Conservation (phyloP, 2,329 filamentous ascomycete genomes). For the Beauveria medogensis region DNA sequence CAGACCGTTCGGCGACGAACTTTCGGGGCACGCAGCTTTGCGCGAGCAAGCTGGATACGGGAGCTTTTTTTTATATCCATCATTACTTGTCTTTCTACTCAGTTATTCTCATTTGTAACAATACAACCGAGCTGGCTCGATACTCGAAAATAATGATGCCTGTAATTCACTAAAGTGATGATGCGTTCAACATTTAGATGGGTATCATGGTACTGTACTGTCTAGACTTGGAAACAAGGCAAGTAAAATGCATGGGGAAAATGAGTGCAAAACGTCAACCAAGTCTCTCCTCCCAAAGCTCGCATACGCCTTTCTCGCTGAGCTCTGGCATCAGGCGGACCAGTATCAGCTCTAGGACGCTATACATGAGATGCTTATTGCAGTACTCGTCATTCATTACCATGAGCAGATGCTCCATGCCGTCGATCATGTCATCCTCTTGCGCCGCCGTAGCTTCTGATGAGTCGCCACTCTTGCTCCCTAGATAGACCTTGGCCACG, state of each 20-base stretch:
- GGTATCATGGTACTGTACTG: neutral
- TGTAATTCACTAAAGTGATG: neutral
- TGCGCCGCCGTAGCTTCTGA: conserved; percentile 24
- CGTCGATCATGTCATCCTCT: conserved; percentile 40
- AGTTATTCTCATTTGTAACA: conserved; percentile 4
- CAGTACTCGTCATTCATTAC: conserved; percentile 76
- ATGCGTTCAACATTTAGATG: neutral
- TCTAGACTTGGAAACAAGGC: neutral
- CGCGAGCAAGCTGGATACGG: neutral
- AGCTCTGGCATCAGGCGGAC: conserved; percentile 79
- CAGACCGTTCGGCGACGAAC: conserved; percentile 23
- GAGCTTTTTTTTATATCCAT: conserved; percentile 12
- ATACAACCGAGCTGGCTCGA: conserved; percentile 8
- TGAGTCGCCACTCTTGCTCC: conserved; percentile 22
- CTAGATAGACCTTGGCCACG: conserved; percentile 44
- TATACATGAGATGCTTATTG: conserved; percentile 87
- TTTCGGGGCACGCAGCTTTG: neutral
- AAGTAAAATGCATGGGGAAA: neutral
- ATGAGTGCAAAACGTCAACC: conserved; percentile 16
- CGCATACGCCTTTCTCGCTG: conserved; percentile 59
- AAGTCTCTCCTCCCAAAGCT: conserved; percentile 67
- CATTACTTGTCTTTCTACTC: neutral
- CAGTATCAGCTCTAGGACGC: conserved; percentile 73
- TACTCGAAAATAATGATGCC: neutral
- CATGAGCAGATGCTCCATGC: conserved; percentile 61